phyloP scores from a whole-genome alignment of 1,139 yeast species.

The Candida frijolesensis region DNA sequence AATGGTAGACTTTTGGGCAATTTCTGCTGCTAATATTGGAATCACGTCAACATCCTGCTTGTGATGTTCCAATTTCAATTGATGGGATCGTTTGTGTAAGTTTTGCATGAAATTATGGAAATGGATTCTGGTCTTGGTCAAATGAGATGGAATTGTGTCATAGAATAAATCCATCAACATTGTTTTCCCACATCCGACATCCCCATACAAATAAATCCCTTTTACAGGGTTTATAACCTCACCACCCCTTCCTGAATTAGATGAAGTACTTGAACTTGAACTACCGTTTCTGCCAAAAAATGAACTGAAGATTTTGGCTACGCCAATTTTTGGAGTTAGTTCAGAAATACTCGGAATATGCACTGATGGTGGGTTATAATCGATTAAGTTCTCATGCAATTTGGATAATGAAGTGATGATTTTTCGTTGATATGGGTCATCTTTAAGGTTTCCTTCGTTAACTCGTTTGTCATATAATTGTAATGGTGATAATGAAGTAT shows the following conservation, averaged over 20 bases:
- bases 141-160: slow-evolving; percentile 72
- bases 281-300: slow-evolving; percentile 27
- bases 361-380: slow-evolving; percentile 60
- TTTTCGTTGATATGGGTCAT: slow-evolving; percentile 69
- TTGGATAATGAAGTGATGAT: slow-evolving; percentile 57
- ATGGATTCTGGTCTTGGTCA: slow-evolving; percentile 80
- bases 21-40: slow-evolving; percentile 81
- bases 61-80: slow-evolving; percentile 59
- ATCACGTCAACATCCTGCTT: slow-evolving; percentile 75
- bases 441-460: slow-evolving; percentile 51
- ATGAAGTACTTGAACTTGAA: slow-evolving; percentile 9
- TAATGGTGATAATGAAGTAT: slow-evolving; percentile 44
- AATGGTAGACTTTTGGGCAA: slow-evolving; percentile 74
- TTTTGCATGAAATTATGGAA: slow-evolving; percentile 97
- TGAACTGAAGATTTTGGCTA: slow-evolving; percentile 39
- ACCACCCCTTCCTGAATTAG: slow-evolving; percentile 14
- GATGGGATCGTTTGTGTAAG: slow-evolving; percentile 84
- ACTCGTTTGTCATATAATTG: slow-evolving; percentile 64
- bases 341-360: slow-evolving; percentile 49
- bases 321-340: slow-evolving; percentile 51
- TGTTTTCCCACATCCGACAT: slow-evolving; percentile 97
- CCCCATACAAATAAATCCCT: slow-evolving; percentile 93
- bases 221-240: slow-evolving; percentile 39
- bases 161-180: slow-evolving; percentile 97
- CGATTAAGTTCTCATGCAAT: slow-evolving; percentile 48